These are phyloP conservation scores for Hypocreales sp. DNA, from an alignment of 2,329 filamentous ascomycete genomes.

Conservation along the genomic window DNA sequence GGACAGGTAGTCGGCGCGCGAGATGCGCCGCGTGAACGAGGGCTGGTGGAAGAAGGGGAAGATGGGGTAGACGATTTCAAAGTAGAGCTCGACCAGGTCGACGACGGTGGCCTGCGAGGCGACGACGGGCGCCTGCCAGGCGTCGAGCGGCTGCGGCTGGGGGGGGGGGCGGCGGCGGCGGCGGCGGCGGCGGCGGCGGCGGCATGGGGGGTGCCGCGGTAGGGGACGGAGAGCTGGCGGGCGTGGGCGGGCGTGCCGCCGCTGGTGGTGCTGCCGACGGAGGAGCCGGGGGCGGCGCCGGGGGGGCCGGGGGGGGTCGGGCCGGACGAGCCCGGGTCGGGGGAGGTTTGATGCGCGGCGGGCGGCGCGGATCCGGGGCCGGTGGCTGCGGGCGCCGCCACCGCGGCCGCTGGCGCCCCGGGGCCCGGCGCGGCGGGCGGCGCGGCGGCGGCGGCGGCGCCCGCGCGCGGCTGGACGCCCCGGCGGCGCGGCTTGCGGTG, in stretches of 20 bases:
- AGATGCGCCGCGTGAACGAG: slow-evolving; percentile 23
- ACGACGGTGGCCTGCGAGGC: slow-evolving; percentile 13
- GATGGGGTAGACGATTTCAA: slow-evolving; percentile 37
- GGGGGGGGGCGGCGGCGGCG: too few species aligned
- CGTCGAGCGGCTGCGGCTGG: too few species aligned
- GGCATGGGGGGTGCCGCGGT: not conserved
- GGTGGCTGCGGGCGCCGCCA: not conserved
- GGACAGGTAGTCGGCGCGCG: slow-evolving; percentile 23
- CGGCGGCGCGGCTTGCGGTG: slow-evolving; percentile 23
- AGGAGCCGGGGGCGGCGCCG: too few species aligned
- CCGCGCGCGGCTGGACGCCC: slow-evolving; percentile 3
- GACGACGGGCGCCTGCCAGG: slow-evolving; percentile 5
- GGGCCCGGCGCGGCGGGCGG: too few species aligned
- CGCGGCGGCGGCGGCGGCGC: not conserved
- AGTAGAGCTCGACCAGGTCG: slow-evolving; percentile 31
- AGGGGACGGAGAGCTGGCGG: not conserved
- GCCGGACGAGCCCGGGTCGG: too few species aligned
- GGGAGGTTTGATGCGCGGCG: too few species aligned
- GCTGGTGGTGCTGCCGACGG: not conserved
- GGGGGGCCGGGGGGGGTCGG: too few species aligned
- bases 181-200: too few species aligned
- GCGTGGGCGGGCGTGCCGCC: not conserved
- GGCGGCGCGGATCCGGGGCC: not conserved
- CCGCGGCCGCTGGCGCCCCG: too few species aligned
- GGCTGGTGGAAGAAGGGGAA: slow-evolving; percentile 34